Evolutionary conservation across 108 stramenopile species (phyloP).

Genomic region (Hondaea fermentalgiana): DNA sequence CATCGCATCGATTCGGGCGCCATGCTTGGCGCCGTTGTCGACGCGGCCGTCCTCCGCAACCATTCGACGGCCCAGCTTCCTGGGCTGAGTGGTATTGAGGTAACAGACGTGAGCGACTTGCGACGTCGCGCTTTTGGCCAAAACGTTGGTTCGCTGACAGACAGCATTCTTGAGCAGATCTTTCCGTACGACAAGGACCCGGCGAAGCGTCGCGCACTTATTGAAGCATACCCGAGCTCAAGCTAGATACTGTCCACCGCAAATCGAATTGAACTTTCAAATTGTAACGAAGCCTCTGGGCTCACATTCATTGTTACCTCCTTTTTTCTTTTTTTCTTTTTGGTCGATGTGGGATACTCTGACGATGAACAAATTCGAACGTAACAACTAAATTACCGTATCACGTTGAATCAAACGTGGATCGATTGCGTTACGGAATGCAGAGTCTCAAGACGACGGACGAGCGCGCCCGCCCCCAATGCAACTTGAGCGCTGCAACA

Average conservation of each 20-base stretch:
- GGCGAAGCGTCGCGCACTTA: not conserved
- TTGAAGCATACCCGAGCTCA: not conserved
- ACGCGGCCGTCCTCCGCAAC: not conserved
- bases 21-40: not conserved
- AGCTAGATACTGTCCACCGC: not conserved
- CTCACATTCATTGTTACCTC: not conserved
- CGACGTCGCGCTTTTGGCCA: not conserved
- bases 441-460: too few species aligned
- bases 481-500: too few species aligned
- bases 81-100: not conserved
- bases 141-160: not conserved
- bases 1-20: not conserved
- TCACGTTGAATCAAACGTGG: too few species aligned
- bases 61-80: not conserved
- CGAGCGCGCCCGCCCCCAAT: too few species aligned
- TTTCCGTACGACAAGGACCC: not conserved
- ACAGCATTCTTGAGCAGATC: not conserved
- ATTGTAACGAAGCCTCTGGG: not conserved
- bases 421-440: too few species aligned
- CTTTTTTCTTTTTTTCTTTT: not conserved
- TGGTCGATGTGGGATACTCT: too few species aligned
- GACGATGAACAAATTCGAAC: too few species aligned
- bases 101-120: not conserved
- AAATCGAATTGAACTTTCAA: not conserved
- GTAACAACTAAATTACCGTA: too few species aligned